Evolutionary conservation across 768 basidiomycete species (phyloP).

Genomic region (Termitomyces sp.): DNA sequence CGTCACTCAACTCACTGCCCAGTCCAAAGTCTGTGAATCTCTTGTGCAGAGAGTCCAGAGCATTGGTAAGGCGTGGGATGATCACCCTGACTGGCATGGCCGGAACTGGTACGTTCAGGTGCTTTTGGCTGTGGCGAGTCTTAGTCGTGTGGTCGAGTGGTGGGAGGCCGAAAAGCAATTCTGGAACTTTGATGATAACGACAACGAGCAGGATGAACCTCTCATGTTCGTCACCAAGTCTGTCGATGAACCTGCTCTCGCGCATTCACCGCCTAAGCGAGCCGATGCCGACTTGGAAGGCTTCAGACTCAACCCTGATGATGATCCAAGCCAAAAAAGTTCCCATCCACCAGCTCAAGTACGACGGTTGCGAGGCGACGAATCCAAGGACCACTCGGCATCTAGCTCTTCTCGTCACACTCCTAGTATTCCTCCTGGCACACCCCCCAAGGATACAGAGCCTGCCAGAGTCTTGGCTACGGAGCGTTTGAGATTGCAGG

Average conservation of each 20-base stretch:
- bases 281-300: constrained; percentile 38
- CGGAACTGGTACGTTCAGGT: constrained; percentile 98
- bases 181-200: constrained; percentile 97
- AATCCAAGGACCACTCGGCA: constrained; percentile 42
- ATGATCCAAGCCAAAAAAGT: constrained; percentile 48
- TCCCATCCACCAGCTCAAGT: constrained; percentile 47
- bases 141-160: constrained; percentile 97
- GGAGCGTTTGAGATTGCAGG: constrained; percentile 84
- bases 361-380: constrained; percentile 57
- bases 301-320: constrained; percentile 49
- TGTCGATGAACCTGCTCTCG: constrained; percentile 49
- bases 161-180: constrained; percentile 99
- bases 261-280: constrained; percentile 32
- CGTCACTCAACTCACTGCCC: constrained; percentile 77
- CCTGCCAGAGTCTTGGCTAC: constrained; percentile 84
- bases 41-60: constrained; percentile 88
- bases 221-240: constrained; percentile 93
- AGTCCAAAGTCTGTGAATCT: constrained; percentile 80
- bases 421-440: constrained; percentile 29
- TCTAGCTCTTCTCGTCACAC: constrained; percentile 27
- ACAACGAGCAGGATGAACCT: constrained; percentile 87
- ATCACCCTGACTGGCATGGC: constrained; percentile 97
- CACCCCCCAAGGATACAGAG: constrained; percentile 58
- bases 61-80: constrained; percentile 95
- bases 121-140: constrained; percentile 90